Percentiles rank a stretch among this genome's conserved stretches.
Evolutionary conservation across 768 basidiomycete species (phyloP).

Genomic region (Termitomyces sp.): DNA sequence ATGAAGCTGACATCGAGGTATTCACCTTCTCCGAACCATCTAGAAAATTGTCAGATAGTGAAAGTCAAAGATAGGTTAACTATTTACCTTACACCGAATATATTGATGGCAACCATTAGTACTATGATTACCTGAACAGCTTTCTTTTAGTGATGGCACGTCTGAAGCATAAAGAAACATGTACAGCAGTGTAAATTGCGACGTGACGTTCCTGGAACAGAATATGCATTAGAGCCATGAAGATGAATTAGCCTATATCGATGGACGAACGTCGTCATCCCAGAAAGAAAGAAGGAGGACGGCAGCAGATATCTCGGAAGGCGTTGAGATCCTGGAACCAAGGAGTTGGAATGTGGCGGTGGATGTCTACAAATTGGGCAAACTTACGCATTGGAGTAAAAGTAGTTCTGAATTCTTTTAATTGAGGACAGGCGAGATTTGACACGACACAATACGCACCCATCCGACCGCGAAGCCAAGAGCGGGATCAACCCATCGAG

Average conservation of each 20-base stretch:
- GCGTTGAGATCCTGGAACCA: constrained; percentile 49
- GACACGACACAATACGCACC: constrained; percentile 27
- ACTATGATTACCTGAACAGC: constrained; percentile 40
- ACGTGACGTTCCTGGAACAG: constrained; percentile 41
- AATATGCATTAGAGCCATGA: background rate
- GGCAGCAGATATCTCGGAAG: constrained; percentile 75
- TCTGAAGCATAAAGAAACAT: background rate
- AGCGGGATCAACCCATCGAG: constrained; percentile 57
- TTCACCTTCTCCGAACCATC: constrained; percentile 66
- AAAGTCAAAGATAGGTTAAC: background rate
- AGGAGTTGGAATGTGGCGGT: background rate
- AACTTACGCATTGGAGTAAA: constrained; percentile 38
- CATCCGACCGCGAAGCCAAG: constrained; percentile 57
- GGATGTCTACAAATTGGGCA: background rate
- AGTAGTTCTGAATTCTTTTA: constrained; percentile 32
- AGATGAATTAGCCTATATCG: constrained; percentile 12
- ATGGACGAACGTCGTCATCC: constrained; percentile 55
- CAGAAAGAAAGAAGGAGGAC: constrained; percentile 70
- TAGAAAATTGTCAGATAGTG: constrained; percentile 9
- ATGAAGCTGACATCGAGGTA: background rate
- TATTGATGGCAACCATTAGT: constrained; percentile 57
- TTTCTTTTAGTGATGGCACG: background rate
- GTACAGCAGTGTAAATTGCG: constrained; percentile 50
- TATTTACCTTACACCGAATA: constrained; percentile 61
- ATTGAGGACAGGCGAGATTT: background rate